phyloP scores from a whole-genome alignment of 225 moss, liverwort and hornwort species.

The Rhytidiadelphus loreus region DNA sequence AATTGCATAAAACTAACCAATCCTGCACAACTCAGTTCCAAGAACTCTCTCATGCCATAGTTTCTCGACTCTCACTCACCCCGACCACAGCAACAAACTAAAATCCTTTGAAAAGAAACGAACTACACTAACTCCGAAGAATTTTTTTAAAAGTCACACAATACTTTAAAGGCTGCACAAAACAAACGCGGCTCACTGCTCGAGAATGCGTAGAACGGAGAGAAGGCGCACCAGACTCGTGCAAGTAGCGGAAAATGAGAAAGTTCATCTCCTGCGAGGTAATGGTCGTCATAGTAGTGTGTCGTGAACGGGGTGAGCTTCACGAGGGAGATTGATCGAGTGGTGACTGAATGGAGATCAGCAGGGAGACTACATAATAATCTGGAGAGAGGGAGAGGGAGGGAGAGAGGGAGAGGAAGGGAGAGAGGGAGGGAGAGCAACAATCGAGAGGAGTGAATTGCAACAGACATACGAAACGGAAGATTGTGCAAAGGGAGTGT shows the following conservation, averaged over 20 bases:
- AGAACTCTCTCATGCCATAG: background rate
- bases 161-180: background rate
- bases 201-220: background rate
- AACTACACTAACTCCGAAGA: background rate
- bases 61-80: background rate
- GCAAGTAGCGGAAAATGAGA: conserved; percentile 88
- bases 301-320: background rate
- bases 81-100: background rate
- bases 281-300: conserved; percentile 66
- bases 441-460: background rate
- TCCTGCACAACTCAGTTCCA: background rate
- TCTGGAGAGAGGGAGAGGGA: too few relatives aligned
- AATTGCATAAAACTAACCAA: background rate
- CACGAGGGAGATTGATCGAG: background rate
- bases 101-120: background rate
- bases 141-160: background rate
- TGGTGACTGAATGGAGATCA: background rate
- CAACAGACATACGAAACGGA: background rate
- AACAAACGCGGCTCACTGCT: background rate
- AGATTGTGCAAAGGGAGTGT: too few relatives aligned
- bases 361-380: background rate
- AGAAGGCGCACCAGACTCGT: conserved; percentile 64
- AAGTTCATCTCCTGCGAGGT: conserved; percentile 98
- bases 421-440: background rate
- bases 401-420: too few relatives aligned